Percentiles rank a stretch among this genome's conserved stretches.
phyloP scores from a whole-genome alignment of 495 filamentous ascomycete genomes.

The Chaetomium fimeti region DNA sequence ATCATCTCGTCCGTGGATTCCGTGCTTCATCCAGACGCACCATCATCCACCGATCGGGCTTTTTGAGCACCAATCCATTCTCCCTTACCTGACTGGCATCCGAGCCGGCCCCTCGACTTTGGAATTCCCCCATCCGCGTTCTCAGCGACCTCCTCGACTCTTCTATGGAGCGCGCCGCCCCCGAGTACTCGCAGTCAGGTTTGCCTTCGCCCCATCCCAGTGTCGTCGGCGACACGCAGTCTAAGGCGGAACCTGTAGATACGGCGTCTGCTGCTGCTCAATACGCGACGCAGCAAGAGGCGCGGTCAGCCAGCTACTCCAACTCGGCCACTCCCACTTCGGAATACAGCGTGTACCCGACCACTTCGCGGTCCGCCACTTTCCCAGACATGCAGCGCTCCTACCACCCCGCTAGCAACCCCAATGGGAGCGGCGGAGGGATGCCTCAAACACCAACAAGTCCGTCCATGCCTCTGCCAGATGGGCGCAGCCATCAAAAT shows the following conservation, averaged over 20 bases:
- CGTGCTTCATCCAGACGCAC: background rate
- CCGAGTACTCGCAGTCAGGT: conserved; percentile 98
- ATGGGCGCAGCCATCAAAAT: conserved; percentile 68
- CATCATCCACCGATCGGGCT: background rate
- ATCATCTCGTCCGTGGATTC: background rate
- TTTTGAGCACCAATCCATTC: background rate
- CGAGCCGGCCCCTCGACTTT: conserved; percentile 12
- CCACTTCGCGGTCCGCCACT: conserved; percentile 72
- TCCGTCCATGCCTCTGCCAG: conserved; percentile 83
- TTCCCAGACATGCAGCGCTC: conserved; percentile 73
- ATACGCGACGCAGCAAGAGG: conserved; percentile 71
- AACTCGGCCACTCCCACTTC: conserved; percentile 81
- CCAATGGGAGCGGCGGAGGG: conserved; percentile 74
- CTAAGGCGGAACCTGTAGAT: conserved; percentile 83
- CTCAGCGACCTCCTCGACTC: conserved; percentile 34
- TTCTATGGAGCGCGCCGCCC: conserved; percentile 85
- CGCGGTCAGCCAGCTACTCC: conserved; percentile 66
- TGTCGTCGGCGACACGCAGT: conserved; percentile 64
- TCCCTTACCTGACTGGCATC: background rate
- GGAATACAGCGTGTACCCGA: conserved; percentile 79
- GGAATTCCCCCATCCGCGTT: background rate
- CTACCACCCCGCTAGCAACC: conserved; percentile 70
- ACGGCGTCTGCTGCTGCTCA: conserved; percentile 81
- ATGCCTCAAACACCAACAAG: conserved; percentile 94
- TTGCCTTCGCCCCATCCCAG: conserved; percentile 81